A percentile compares a stretch with the other conserved stretches of the same genome.
Conservation (phyloP, 441 rosid species). For the Rhodomyrtus psidioides region DNA sequence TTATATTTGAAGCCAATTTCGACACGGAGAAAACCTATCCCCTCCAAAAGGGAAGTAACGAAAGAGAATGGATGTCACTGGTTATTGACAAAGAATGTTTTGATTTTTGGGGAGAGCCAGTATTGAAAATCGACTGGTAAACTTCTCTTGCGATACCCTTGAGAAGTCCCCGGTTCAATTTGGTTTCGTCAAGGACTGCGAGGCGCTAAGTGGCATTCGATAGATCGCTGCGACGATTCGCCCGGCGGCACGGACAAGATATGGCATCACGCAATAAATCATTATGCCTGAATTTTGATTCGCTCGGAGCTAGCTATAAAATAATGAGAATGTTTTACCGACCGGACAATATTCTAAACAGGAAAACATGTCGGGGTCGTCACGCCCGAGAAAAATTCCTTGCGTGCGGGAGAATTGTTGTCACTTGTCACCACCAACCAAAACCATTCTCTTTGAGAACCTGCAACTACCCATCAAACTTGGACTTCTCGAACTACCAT, state of each 20-base stretch:
- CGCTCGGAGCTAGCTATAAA: neutral
- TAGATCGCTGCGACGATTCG: neutral
- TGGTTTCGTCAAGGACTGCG: neutral
- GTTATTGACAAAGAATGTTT: neutral
- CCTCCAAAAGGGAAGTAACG: neutral
- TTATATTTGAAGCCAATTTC: neutral
- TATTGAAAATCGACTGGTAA: neutral
- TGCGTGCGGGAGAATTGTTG: neutral
- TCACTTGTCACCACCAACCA: neutral
- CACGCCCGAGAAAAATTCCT: neutral
- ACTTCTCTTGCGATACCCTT: neutral
- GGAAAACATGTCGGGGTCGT: neutral
- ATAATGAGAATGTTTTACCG: neutral
- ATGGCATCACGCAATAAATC: no score
- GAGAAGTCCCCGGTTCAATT: neutral
- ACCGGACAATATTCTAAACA: neutral
- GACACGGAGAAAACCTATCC: no score
- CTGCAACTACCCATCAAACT: neutral
- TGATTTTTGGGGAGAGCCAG: neutral
- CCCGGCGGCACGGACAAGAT: neutral
- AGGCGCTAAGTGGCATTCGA: neutral
- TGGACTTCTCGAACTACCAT: neutral
- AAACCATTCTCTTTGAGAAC: neutral
- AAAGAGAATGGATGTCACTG: neutral
- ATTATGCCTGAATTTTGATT: no score